Conservation (phyloP, 139 green algal genomes). For the Closterium sp. region DNA sequence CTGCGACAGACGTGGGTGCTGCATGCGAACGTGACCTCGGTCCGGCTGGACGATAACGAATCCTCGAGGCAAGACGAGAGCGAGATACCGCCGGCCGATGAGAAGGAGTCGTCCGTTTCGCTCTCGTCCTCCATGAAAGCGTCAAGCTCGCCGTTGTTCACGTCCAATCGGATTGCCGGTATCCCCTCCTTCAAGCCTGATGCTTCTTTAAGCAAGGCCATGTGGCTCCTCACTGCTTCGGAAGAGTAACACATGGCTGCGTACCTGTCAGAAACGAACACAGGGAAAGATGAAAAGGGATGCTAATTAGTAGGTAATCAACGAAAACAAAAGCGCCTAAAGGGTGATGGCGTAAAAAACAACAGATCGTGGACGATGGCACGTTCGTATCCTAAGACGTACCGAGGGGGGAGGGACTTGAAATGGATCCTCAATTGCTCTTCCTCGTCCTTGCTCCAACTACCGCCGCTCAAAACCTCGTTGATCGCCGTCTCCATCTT, state of each 20-base stretch:
- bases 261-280: neutral
- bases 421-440: neutral
- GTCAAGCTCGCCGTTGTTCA: neutral
- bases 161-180: constrained; percentile 31
- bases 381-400: neutral
- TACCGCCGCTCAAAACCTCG: neutral
- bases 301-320: neutral
- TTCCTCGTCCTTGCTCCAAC: neutral
- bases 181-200: constrained; percentile 51
- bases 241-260: neutral
- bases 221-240: neutral
- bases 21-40: neutral
- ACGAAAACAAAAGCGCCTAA: neutral
- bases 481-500: neutral
- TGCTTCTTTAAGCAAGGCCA: neutral
- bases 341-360: neutral
- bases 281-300: neutral
- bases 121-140: neutral
- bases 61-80: neutral
- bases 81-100: neutral
- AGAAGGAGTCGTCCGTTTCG: neutral
- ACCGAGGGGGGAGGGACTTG: neutral
- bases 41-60: neutral
- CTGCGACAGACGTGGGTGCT: neutral
- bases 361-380: neutral